A percentile compares a stretch with the other conserved stretches of the same genome.
Evolutionary conservation across 768 basidiomycete genomes (phyloP).

Genomic region (Tremella yokohamensis): DNA sequence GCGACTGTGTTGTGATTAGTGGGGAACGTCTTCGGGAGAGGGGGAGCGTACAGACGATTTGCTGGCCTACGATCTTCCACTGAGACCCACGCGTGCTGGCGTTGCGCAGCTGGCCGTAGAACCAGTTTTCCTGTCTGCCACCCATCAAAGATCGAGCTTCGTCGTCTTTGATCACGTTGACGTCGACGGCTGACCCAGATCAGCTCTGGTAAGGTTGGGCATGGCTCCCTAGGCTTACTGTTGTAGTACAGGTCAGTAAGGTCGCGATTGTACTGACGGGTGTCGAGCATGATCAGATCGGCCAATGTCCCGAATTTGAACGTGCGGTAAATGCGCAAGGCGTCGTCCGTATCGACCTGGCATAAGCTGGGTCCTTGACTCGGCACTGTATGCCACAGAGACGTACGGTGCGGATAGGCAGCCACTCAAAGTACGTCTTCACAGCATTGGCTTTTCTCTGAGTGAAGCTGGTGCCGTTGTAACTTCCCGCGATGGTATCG

Average conservation of each 20-base stretch:
- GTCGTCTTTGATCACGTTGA: constrained; percentile 55
- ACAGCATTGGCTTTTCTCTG: constrained; percentile 60
- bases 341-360: constrained; percentile 59
- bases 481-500: constrained; percentile 57
- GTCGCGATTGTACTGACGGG: constrained; percentile 61
- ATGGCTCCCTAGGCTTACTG: constrained; percentile 45
- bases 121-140: constrained; percentile 59
- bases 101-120: constrained; percentile 55
- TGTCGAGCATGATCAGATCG: constrained; percentile 64
- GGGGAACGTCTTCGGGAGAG: constrained; percentile 6
- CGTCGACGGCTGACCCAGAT: constrained; percentile 38
- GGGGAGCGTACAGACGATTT: constrained; percentile 56
- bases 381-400: not conserved
- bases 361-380: not conserved
- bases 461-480: constrained; percentile 60
- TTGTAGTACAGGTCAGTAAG: constrained; percentile 62
- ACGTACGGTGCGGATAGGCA: constrained; percentile 55
- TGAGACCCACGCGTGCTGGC: constrained; percentile 57
- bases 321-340: constrained; percentile 63
- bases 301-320: constrained; percentile 65
- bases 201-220: constrained; percentile 9
- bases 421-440: constrained; percentile 52
- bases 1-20: constrained; percentile 17
- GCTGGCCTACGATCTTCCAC: constrained; percentile 62
- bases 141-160: constrained; percentile 60